Evolutionary conservation across 2,329 filamentous ascomycete species (phyloP).

Genomic region (Dryadomyces quercus-mongolicae): DNA sequence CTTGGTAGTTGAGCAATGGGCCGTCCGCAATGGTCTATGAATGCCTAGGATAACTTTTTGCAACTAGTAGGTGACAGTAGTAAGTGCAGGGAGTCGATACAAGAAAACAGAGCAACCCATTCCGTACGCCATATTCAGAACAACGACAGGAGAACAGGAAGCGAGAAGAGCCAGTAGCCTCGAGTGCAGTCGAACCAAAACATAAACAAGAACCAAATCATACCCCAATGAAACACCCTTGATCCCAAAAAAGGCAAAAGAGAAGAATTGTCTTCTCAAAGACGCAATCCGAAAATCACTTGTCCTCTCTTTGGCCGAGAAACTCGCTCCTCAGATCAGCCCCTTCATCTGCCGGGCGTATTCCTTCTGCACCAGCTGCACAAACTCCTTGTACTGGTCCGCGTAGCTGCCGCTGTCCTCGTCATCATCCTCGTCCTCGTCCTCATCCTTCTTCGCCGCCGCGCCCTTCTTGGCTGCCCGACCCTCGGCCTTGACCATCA

Average conservation of each 20-base stretch:
- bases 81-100: not conserved
- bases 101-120: not conserved
- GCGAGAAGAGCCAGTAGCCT: not conserved
- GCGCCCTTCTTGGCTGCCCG: constrained; percentile 34
- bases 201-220: not conserved
- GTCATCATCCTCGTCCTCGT: constrained; percentile 28
- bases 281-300: not conserved
- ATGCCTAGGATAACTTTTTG: not conserved
- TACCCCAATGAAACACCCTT: no score
- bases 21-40: not conserved
- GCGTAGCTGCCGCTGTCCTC: constrained; percentile 47
- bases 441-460: constrained; percentile 40
- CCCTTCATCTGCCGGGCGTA: constrained; percentile 38
- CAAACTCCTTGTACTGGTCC: constrained; percentile 51
- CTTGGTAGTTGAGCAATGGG: no score
- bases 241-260: no score
- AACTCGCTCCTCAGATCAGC: constrained; percentile 11
- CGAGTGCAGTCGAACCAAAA: not conserved
- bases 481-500: constrained; percentile 53
- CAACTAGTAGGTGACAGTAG: not conserved
- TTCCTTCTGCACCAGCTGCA: constrained; percentile 57
- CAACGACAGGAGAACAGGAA: not conserved
- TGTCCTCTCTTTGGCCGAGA: not conserved
- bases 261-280: no score
- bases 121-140: not conserved